Evolutionary conservation across 1,284 basidiomycete species (phyloP).

Genomic region (Ceratobasidium sp.): DNA sequence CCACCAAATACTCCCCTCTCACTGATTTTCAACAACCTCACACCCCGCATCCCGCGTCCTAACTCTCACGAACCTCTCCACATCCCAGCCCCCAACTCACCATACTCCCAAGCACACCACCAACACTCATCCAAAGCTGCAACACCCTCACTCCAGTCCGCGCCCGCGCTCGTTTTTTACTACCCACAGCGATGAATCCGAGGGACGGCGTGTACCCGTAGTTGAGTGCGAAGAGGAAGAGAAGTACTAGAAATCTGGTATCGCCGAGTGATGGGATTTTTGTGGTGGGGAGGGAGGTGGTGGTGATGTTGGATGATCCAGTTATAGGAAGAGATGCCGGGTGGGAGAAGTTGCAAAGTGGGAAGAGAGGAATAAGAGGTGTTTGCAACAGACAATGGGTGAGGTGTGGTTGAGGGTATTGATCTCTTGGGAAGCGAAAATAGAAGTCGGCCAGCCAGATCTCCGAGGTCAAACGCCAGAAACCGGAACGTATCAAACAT

Average conservation of each 20-base stretch:
- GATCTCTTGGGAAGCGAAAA: neutral
- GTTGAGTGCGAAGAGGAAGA: conserved; percentile 4
- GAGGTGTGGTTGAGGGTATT: neutral
- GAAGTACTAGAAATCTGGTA: neutral
- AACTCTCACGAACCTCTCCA: neutral
- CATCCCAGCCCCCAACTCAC: conserved; percentile 2
- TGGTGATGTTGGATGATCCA: too few species aligned
- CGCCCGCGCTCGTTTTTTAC: neutral
- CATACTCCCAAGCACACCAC: conserved; percentile 1
- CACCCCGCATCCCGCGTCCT: neutral
- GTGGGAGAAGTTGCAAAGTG: neutral
- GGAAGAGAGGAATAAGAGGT: neutral
- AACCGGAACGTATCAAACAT: neutral
- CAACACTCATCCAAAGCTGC: conserved; percentile 17
- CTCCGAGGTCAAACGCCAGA: neutral
- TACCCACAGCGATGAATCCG: neutral
- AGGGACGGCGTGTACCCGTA: conserved; percentile 11
- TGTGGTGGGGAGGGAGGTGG: neutral
- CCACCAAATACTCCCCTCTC: neutral
- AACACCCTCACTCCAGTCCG: conserved; percentile 3
- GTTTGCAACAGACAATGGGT: neutral
- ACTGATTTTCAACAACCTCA: neutral
- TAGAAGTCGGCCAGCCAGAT: conserved; percentile 1
- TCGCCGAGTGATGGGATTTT: neutral
- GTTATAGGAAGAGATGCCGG: neutral